Conservation (phyloP, 306 rosid genomes). For the Lathyrus oleraceus region DNA sequence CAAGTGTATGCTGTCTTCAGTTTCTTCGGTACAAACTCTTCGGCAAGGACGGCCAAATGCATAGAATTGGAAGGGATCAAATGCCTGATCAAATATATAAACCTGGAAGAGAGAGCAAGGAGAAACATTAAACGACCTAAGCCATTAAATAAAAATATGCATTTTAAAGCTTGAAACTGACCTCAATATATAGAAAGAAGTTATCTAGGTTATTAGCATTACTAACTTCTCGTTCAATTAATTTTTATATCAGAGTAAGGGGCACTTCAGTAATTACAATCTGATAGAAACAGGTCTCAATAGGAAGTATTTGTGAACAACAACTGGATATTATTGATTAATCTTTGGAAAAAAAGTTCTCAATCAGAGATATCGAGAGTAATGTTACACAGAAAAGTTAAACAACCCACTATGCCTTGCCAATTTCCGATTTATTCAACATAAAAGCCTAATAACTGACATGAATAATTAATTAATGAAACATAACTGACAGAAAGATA, state of each 20-base stretch:
- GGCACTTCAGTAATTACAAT: not conserved
- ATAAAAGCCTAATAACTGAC: not conserved
- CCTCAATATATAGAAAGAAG: not conserved
- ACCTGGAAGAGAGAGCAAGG: constrained; percentile 51
- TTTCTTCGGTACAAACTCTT: constrained; percentile 59
- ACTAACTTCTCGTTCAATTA: constrained; percentile 9
- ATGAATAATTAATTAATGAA: not conserved
- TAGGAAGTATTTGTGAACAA: not conserved
- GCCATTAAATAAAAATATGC: not conserved
- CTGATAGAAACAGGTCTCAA: not conserved
- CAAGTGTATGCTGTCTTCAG: constrained; percentile 51
- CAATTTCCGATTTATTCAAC: not conserved
- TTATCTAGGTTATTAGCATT: constrained; percentile 6
- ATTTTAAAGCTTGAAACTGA: constrained; percentile 5
- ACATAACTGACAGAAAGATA: not conserved
- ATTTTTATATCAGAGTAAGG: not conserved
- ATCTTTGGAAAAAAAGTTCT: not conserved
- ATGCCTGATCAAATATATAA: constrained; percentile 73
- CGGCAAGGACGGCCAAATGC: constrained; percentile 81
- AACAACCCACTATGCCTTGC: not conserved
- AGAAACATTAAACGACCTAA: not conserved
- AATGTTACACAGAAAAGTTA: not conserved
- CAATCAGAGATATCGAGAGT: not conserved
- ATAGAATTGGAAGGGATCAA: constrained; percentile 76
- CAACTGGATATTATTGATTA: not conserved